phyloP scores from a whole-genome alignment of 2,329 filamentous ascomycete species.

The Calonectria henricotiae region DNA sequence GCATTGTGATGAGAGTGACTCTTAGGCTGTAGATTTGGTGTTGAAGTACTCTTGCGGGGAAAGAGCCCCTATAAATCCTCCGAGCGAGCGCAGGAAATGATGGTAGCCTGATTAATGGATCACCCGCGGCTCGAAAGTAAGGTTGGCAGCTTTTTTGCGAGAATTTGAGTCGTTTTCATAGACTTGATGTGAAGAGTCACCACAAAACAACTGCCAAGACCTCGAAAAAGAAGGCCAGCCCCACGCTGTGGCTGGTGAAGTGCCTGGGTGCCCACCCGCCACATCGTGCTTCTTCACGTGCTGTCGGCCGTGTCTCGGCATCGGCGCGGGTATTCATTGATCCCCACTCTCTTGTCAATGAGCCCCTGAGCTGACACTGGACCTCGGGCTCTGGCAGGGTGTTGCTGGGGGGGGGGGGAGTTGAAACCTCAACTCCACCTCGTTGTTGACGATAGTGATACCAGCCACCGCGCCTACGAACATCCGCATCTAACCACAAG shows the following conservation, averaged over 20 bases:
- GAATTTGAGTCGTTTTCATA: slow-evolving; percentile 45
- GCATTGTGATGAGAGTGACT: slow-evolving; percentile 68
- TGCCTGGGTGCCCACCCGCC: slow-evolving; percentile 26
- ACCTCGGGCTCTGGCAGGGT: slow-evolving; percentile 51
- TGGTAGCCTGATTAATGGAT: neutral
- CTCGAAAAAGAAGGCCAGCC: slow-evolving; percentile 49
- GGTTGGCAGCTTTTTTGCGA: slow-evolving; percentile 22
- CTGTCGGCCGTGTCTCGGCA: slow-evolving; percentile 28
- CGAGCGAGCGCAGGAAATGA: neutral
- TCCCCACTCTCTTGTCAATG: slow-evolving; percentile 37
- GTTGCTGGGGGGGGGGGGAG: slow-evolving; percentile 52
- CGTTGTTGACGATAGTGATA: slow-evolving; percentile 52
- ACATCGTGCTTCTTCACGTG: slow-evolving; percentile 48
- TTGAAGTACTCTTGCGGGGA: slow-evolving; percentile 9
- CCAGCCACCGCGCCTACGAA: slow-evolving; percentile 53
- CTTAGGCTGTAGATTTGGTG: slow-evolving; percentile 25
- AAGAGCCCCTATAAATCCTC: neutral
- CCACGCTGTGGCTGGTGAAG: slow-evolving; percentile 49
- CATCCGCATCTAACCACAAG: slow-evolving; percentile 48
- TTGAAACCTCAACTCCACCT: slow-evolving; percentile 53
- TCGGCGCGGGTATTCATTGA: slow-evolving; percentile 53
- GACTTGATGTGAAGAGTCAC: slow-evolving; percentile 52
- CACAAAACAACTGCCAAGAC: slow-evolving; percentile 49
- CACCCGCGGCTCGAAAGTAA: slow-evolving; percentile 31
- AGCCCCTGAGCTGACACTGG: slow-evolving; percentile 51